Evolutionary conservation across 257 asterid genomes (phyloP), one percentile per base, ranked within the genome.

Genomic region (Ilex aquifolium): DNA sequence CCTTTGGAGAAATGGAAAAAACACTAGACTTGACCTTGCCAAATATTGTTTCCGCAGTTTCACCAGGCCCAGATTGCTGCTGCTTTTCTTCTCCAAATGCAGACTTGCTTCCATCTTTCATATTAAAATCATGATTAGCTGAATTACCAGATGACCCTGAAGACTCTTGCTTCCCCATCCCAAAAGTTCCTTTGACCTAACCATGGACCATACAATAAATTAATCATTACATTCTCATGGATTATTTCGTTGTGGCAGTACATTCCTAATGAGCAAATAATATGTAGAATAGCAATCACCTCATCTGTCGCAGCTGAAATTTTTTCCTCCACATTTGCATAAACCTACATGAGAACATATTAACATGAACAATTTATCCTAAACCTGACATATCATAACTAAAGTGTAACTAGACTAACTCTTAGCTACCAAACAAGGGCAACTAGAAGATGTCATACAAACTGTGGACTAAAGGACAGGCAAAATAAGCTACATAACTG

Each of bases 251-350:
- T 42, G 8, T 61, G 13, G 11, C 57, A 51, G 14, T 51, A 60
- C 31, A 13, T 15, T 6, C 36, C 16, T 44, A 12, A 6, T 15
- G 51, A 48, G 68, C 42, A 59, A 62, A 65, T 12, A 57, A 32
- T 59, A 21, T 16, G 44, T 31, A 64, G 61, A 73, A 66, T 21
- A 62, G 70, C 48, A 69, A 82, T 61, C 59, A 92, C 99, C 99
- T 92, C 97, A 42, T 76, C 85, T 76, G 87, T 92, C 55, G 99
- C 92, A 62, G 96, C 76, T 15, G 88, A 79, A 59, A 92, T 79
- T 69, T 79, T 89, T 76, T 74, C 97, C 81, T 81, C 99, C 68
- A 89, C 84, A 49, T 79, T 81, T 54, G 95, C 81, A 79, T 70
- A 83, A 65, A 87, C 97, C 99, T 92, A 29, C 72, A 74, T 65